Evolutionary conservation across 2,329 filamentous ascomycete species (phyloP).

Genomic region (Xylaria sp.): DNA sequence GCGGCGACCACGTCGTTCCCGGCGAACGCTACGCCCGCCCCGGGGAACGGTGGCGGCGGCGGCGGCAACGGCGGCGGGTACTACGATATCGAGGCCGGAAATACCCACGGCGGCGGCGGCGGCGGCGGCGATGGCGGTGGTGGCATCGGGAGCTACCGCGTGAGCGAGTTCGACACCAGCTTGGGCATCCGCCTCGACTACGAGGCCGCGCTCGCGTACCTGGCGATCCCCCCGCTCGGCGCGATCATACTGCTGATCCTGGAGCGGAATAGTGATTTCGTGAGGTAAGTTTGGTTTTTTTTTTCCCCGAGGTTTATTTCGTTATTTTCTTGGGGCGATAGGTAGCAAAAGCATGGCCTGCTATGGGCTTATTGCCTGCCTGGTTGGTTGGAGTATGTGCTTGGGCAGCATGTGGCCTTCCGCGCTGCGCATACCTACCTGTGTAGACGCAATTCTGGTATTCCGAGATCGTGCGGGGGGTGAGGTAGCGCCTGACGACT

Average conservation of each 20-base stretch:
- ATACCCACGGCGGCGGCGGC: constrained; percentile 29
- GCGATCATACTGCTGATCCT: constrained; percentile 81
- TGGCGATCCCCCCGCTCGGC: constrained; percentile 82
- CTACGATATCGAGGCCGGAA: constrained; percentile 39
- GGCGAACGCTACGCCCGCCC: too few species aligned
- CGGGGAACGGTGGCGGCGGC: too few species aligned
- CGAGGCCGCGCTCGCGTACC: constrained; percentile 88
- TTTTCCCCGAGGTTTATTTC: too few species aligned
- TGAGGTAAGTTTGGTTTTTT: constrained; percentile 69
- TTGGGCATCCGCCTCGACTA: constrained; percentile 84
- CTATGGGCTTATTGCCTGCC: too few species aligned
- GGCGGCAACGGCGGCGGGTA: constrained; percentile 29
- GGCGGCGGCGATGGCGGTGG: constrained; percentile 23
- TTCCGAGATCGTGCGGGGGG: too few species aligned
- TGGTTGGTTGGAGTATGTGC: too few species aligned
- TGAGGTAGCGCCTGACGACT: too few species aligned
- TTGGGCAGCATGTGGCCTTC: too few species aligned
- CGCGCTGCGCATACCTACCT: too few species aligned
- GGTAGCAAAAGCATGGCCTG: too few species aligned
- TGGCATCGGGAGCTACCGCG: constrained; percentile 54
- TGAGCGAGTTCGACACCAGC: constrained; percentile 89
- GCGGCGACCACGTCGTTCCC: constrained; percentile 41
- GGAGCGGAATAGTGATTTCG: constrained; percentile 96
- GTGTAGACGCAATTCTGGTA: too few species aligned
- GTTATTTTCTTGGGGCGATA: too few species aligned